These are phyloP conservation scores for Scenedesmus sp. DNA, from an alignment of 163 green algal genomes.

Conservation along the genomic window DNA sequence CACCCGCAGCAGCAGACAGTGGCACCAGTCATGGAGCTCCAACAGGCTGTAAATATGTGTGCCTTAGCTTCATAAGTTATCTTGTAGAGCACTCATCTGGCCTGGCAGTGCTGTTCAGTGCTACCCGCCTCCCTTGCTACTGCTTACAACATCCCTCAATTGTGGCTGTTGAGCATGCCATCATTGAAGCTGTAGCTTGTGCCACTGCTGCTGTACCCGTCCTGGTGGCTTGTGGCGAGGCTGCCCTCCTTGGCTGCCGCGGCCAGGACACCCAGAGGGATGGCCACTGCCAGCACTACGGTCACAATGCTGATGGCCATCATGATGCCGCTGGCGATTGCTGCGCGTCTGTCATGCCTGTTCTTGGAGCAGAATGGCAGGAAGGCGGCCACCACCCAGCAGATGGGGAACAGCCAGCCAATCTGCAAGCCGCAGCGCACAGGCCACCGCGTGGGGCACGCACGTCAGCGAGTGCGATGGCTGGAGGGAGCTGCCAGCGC, in stretches of 20 bases:
- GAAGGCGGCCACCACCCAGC: constrained; percentile 33
- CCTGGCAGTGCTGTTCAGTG: too few species aligned
- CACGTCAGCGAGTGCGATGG: neutral
- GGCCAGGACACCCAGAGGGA: neutral
- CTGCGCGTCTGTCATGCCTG: constrained; percentile 21
- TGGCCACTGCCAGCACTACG: neutral
- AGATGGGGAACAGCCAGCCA: constrained; percentile 22
- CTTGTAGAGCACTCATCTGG: too few species aligned
- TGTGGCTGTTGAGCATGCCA: neutral
- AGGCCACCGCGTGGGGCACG: neutral
- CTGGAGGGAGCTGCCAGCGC: neutral
- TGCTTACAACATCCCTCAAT: neutral
- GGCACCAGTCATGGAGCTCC: too few species aligned
- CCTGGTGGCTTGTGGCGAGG: too few species aligned
- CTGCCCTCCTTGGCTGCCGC: neutral
- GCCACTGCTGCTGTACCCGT: neutral
- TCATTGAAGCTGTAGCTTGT: neutral
- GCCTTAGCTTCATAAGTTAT: too few species aligned
- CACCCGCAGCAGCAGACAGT: too few species aligned
- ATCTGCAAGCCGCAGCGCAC: neutral
- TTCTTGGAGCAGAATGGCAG: constrained; percentile 49
- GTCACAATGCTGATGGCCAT: constrained; percentile 19
- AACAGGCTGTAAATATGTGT: too few species aligned
- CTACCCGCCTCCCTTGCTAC: too few species aligned
- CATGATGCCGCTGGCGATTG: neutral